Base-by-base conservation (phyloP, 805 yeast genomes). In the Wickerhamomyces alni region DNA sequence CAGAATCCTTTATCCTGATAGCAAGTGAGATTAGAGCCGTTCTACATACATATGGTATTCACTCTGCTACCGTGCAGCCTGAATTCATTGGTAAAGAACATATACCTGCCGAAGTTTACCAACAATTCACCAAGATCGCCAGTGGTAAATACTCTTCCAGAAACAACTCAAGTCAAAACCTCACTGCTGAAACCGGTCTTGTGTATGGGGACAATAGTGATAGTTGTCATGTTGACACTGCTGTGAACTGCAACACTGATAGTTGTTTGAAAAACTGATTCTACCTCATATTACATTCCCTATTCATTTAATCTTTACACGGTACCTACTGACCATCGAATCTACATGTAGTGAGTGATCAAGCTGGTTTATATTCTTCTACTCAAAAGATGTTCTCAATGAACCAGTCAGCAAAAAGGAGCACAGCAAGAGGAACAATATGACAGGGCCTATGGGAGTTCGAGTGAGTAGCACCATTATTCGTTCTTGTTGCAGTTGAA, bases 61-160 rank as follows among this genome's bases (percentile, higher is more conserved):
- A 89, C 55, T 83, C 93, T 28, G 95, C 91, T 16, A 91, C 99
- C 2, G 89, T 93, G 37, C 99, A 91, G 63, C 99, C 99, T 0
- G 99, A 91, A 65, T 93, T 91, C 54, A 58, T 69, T 15, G 54
- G 58, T 10, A 39, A 41, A 39, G 47, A 55, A n/a, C 37, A 43
- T 21, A 54, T 61, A 15, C 51, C 60, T 13, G 50, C 57, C 8
- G 64, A 58, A 25, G 55, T 54, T 31, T 56, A 57, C 40, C 52
- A 62, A 46, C 57, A 61, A 40, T 55, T 63, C 36, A 59, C 66
- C 6, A 53, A 56, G 26, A 51, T 62, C 24, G 62, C 62, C 3
- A 55, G 59, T 36, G 66, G 65, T 8, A 52, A 54, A 39, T 48
- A 49, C 35, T 42, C 58, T 2, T 43, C 58, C 17, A 44, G 49